Base-by-base conservation (phyloP, 2,329 filamentous ascomycete genomes). In the Fusarium sp. region DNA sequence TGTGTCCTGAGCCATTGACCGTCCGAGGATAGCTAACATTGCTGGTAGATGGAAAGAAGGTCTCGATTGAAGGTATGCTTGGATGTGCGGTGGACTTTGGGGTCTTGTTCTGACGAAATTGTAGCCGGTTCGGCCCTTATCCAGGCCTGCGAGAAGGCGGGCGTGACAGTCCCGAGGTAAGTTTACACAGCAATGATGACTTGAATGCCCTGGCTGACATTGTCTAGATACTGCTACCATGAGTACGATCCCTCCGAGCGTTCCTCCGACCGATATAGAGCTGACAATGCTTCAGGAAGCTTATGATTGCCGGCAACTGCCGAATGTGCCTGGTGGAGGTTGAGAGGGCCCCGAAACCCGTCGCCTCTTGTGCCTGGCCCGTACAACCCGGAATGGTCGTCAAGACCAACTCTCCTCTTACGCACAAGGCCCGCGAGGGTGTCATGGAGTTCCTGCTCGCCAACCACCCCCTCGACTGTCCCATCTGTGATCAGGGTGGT, bases 291-390 rank as follows among this genome's bases (percentile, higher is more conserved):
- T 65, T 80, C 81, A 96, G 94, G 84, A 98, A 99, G 87, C 90
- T 99, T 79, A 95, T 97, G 93, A 98, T 99, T 89, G 97, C 97
- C 81, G 97, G 97, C 85, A 99, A 98, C 87, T 99, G 97, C 85
- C 95, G 97, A 88, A 99, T 99, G 97, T 99, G 97, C 86, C 88
- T 99, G 82, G 97, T 99, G 82, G 97, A 99, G 88, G 97, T 99
- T 77, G 97, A 98, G 87, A 92, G 92, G 85, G 94, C 95, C 71
- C 97, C 97, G 69, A 99, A 99, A 87, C 97, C 97, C 70, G 95
- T 98, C 67, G 97, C 97, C 80, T 99, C 97, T 73, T 99, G 97
- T 86, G 97, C 97, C 79, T 99, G 97, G 97, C 97, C 97, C 62
- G 97, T 98, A 78, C 95, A 98, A 85, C 94, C 97, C 65, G 97